Conservation (phyloP, 176 grass and related monocot species). For the Avena sativa region DNA sequence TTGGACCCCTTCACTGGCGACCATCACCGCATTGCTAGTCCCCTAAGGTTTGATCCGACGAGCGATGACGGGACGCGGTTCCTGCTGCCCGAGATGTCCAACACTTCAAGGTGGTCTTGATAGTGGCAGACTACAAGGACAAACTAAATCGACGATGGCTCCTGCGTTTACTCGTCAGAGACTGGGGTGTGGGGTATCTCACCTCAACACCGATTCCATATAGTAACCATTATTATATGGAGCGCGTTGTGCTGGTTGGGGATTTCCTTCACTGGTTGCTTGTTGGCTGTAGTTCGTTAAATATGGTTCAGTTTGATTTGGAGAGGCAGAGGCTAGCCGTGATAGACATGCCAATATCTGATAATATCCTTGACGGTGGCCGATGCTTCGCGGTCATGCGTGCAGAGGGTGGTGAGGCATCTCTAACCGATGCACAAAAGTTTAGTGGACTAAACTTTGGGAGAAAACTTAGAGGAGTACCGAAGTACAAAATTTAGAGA, state of each 20-base stretch:
- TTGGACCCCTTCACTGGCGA: not conserved
- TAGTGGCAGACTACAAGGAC: not conserved
- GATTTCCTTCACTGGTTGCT: not conserved
- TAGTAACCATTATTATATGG: not conserved
- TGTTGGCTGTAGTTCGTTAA: not conserved
- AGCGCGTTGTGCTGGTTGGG: not conserved
- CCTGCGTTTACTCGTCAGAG: not conserved
- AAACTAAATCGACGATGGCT: not conserved
- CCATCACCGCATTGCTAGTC: not conserved
- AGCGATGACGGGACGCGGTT: no score
- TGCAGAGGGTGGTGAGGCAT: not conserved
- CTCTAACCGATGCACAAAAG: no score
- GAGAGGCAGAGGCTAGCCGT: not conserved
- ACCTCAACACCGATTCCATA: not conserved
- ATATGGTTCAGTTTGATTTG: not conserved
- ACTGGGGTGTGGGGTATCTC: not conserved
- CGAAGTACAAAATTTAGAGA: no score
- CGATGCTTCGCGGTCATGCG: not conserved
- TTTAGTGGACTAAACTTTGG: no score
- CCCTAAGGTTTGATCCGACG: not conserved
- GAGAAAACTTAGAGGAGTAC: no score
- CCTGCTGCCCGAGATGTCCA: not conserved
- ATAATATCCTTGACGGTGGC: no score
- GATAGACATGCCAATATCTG: no score
- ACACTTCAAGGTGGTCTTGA: not conserved